Evolutionary conservation across 2,329 filamentous ascomycete species (phyloP), one percentile per base, ranked within the genome.

Genomic region (Triangularia verruculosa): DNA sequence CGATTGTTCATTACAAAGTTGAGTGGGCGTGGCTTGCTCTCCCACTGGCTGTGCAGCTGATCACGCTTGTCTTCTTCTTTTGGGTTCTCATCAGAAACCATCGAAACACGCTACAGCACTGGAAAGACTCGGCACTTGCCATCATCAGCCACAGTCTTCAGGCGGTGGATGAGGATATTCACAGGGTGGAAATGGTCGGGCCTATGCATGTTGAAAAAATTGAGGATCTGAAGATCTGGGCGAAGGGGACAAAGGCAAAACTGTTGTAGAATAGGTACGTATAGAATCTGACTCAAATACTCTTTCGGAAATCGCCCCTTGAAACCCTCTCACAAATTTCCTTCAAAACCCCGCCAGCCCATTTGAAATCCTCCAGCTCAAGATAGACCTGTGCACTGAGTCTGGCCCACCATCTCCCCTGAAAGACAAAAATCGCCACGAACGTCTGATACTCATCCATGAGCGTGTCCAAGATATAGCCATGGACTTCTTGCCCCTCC

Each of bases 331-430:
- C 72, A 62, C 76, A 78, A 13, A 85, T 54, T 39, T 78, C 75
- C 72, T 84, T 83, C 70, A 95, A 74, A 8, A 83, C 78, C 58
- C 79, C 72, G 0, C 82, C 91, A 3, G 83, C 82, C 84, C 85
- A 91, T 73, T 89, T 85, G 72, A 95, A 97, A 75, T 97, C 93
- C 12, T 81, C 81, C 67, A 89, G 74, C 25, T 92, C 91, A n/a
- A 97, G 77, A 73, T 95, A 98, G 0, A 95, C 83, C 80, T 97
- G 93, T 13, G 86, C 91, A 72, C 90, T 93, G 56, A 96, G 72
- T 57, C 94, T 80, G 0, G 83, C 80, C 90, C 90, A 97, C 73
- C 88, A 84, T 60, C 81, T 80, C 0, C 82, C 83, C 0, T 77
- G 81, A 68, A 93, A 86, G 8, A 82, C 75, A 63, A 86, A 86